Conservation (phyloP, 176 grass and related monocot genomes). For the Oryza australiensis region DNA sequence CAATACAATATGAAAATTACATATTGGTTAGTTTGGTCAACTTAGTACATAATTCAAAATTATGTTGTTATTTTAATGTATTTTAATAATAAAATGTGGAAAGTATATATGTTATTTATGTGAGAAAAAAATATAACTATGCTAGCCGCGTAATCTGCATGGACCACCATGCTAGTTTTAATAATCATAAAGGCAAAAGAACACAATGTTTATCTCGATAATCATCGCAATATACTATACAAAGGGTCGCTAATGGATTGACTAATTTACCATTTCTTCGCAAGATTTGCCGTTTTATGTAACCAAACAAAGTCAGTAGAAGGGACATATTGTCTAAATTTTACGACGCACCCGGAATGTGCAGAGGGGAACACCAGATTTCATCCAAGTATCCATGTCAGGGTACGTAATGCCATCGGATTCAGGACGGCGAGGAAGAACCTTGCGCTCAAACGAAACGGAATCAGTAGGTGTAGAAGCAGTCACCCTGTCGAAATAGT, state of each 20-base stretch:
- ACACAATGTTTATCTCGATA: neutral
- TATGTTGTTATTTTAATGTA: too few relatives aligned
- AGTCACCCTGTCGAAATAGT: slow-evolving; percentile 91
- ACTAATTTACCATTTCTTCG: neutral
- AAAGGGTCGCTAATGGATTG: too few relatives aligned
- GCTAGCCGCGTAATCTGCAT: too few relatives aligned
- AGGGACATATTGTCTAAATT: neutral
- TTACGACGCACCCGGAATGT: slow-evolving; percentile 55
- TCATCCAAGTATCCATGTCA: slow-evolving; percentile 53
- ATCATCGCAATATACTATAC: neutral
- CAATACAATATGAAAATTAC: too few relatives aligned
- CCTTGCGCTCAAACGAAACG: slow-evolving; percentile 86
- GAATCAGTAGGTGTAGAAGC: slow-evolving; percentile 45
- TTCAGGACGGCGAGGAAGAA: slow-evolving; percentile 35
- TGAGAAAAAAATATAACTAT: too few relatives aligned
- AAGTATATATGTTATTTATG: too few relatives aligned
- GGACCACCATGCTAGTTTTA: too few relatives aligned
- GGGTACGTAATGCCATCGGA: slow-evolving; percentile 42
- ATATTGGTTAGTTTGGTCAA: too few relatives aligned
- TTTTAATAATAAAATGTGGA: too few relatives aligned
- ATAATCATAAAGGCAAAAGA: neutral
- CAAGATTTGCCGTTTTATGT: neutral
- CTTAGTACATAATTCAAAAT: too few relatives aligned
- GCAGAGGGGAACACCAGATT: slow-evolving; percentile 58
- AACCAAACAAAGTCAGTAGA: neutral